A percentile compares a stretch with the other conserved stretches of the same genome.
phyloP scores from a whole-genome alignment of 2,329 filamentous ascomycete species.

The Furcasterigmium furcatum region DNA sequence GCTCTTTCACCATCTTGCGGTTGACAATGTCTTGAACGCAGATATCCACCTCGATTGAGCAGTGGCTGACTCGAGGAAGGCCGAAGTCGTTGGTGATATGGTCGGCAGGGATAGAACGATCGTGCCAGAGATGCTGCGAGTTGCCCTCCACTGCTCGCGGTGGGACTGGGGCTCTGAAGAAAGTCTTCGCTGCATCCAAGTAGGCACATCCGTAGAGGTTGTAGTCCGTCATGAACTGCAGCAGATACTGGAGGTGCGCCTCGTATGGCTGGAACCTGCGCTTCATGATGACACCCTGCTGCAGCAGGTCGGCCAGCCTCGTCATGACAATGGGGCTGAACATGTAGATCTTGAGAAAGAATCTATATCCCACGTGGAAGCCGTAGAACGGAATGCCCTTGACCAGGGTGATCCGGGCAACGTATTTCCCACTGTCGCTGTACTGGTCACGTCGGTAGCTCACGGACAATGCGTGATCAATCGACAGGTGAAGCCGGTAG shows the following conservation, averaged over 20 bases:
- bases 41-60: conserved; percentile 85
- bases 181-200: conserved; percentile 67
- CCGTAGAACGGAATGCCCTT: conserved; percentile 97
- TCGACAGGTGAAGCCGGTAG: conserved; percentile 74
- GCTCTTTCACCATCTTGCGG: conserved; percentile 67
- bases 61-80: conserved; percentile 80
- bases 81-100: conserved; percentile 58
- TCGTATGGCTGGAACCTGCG: conserved; percentile 87
- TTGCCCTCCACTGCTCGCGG: conserved; percentile 58
- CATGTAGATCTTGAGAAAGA: conserved; percentile 93
- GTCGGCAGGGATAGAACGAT: conserved; percentile 60
- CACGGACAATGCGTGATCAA: conserved; percentile 84
- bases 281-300: conserved; percentile 85
- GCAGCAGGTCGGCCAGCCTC: conserved; percentile 80
- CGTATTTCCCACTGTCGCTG: conserved; percentile 65
- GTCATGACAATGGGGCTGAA: conserved; percentile 84
- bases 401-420: conserved; percentile 86
- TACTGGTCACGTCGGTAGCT: conserved; percentile 78
- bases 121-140: conserved; percentile 74
- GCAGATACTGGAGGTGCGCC: conserved; percentile 84
- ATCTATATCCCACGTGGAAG: conserved; percentile 86
- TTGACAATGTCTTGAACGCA: conserved; percentile 88
- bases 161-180: conserved; percentile 76
- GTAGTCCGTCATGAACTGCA: conserved; percentile 98
- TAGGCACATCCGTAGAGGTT: conserved; percentile 94